These are phyloP conservation scores for Diospyros lotus DNA, from an alignment of 148 eudicot species.

Conservation along the genomic window DNA sequence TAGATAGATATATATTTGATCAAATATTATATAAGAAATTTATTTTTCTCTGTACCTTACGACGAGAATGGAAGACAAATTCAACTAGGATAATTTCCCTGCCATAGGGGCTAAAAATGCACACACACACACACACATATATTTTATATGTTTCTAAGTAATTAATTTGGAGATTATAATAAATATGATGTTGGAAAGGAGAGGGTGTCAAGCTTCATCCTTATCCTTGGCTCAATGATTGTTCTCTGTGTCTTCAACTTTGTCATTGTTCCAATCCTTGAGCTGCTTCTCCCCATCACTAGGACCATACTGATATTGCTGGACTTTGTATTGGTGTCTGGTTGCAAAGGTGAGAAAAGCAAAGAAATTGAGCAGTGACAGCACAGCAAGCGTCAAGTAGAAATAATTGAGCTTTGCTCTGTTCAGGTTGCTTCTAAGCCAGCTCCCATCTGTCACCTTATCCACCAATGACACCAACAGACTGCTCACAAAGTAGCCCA, in stretches of 20 bases:
- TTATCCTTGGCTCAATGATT: constrained; percentile 9
- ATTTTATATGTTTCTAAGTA: too few relatives aligned
- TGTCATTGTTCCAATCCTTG: constrained; percentile 22
- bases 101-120: too few relatives aligned
- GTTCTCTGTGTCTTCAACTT: constrained; percentile 14
- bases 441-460: constrained; percentile 28
- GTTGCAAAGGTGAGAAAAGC: constrained; percentile 38
- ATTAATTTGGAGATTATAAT: too few relatives aligned
- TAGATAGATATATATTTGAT: too few relatives aligned
- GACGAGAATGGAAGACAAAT: too few relatives aligned
- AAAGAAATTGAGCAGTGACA: constrained; percentile 41
- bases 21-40: too few relatives aligned
- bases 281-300: constrained; percentile 24
- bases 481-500: constrained; percentile 62
- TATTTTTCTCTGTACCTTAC: too few relatives aligned
- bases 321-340: constrained; percentile 57
- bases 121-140: too few relatives aligned
- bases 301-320: constrained; percentile 14
- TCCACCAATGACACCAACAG: constrained; percentile 47
- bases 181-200: neutral
- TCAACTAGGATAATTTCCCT: too few relatives aligned
- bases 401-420: constrained; percentile 45
- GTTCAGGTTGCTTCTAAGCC: constrained; percentile 56
- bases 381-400: constrained; percentile 55
- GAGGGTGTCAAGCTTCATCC: constrained; percentile 13